Base-by-base conservation (phyloP, 2,329 filamentous ascomycete species). In the Stylonectria norvegica region DNA sequence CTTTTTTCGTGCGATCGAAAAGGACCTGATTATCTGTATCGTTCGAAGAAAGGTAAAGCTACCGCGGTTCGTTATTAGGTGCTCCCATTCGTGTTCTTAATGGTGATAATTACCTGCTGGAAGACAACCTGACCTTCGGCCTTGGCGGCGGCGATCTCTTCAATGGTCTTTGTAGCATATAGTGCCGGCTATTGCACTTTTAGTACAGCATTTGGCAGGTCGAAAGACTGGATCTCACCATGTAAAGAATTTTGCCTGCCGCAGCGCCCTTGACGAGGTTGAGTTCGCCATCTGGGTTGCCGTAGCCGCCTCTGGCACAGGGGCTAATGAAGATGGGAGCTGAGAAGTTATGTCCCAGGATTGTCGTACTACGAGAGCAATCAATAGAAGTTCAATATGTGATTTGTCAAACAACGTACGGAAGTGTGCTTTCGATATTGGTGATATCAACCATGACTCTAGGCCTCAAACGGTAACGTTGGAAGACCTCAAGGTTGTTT, bases 291-390 rank as follows among this genome's bases (percentile, higher is more conserved):
- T 69, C 64, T 0, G 61, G 55, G 46, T 77, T 64, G 6, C 56
- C 73, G 37, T 70, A 68, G 19, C 58, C 67, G 14, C 61, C 73
- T 5, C 64, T 63, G 18, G 73, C 71, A 8, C 67, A 70, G 4
- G 75, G 73, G 42, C 65, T 66, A 53, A 78, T 77, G 62, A 72
- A 78, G 62, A 78, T 71, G n/a, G 75, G 75, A 0, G 68, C 66
- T 1, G 68, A 72, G 57, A 76, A 73, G 59, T 75, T 72, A 60
- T 74, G 62, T 20, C 74, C 74, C 22, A 78, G 60, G 38, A 78
- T 71, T 14, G 66, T 73, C 5, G 73, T 76, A 12, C 65, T 66
- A 17, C 22, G 14, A 23, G n/a, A n/a, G n/a, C n/a, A n/a, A n/a
- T n/a, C n/a, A n/a, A n/a, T n/a, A n/a, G n/a, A n/a, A n/a, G n/a